Evolutionary conservation across 441 rosid genomes (phyloP), one percentile per base, ranked within the genome.

Genomic region (Adansonia gregorii): DNA sequence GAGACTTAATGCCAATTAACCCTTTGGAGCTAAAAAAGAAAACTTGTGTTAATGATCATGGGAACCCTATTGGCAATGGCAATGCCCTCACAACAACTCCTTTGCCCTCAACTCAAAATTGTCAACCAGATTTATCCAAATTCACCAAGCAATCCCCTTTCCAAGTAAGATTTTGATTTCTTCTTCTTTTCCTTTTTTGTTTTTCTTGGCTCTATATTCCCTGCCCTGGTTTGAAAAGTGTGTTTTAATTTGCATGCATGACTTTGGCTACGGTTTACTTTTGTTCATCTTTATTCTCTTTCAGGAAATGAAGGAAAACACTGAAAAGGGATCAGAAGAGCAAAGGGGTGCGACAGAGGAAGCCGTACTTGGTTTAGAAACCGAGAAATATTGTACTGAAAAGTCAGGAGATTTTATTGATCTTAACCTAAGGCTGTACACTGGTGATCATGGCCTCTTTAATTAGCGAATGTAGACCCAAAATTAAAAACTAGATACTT

Each of bases 401-500:
- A 35, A 67, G 51, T 74, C 60, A 22, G 82, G 27, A 68, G 85
- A 82, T 31, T 78, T 48, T 17, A 76, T 85, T 80, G 90, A 87
- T 79, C 87, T 87, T 27, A 82, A 72, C 61, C 77, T 85, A 8
- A 84, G 70, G 82, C 86, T 87, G 39, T 86, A 73, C 66, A 1
- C 17, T 22, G 8, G 17, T 24, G 27, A 24, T 39, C 15, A 39
- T 64, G 69, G 54, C 45, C 15, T 72, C 48, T 24, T 55, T 35
- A 3, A 61, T 64, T 64, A 35, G 54, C 15, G 41, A 76, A 67
- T 46, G 41, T 24, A 48, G 43, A 27, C 19, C 61, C 63, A 3
- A 15, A 35, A 14, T 31, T 24, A 52, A 27, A 35, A 22, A 20
- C 20, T 22, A 20, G 35, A 3, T 10, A 19, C 2, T 5, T 35